Conservation (phyloP, 495 filamentous ascomycete genomes). For the Friedmanniomyces simplex region DNA sequence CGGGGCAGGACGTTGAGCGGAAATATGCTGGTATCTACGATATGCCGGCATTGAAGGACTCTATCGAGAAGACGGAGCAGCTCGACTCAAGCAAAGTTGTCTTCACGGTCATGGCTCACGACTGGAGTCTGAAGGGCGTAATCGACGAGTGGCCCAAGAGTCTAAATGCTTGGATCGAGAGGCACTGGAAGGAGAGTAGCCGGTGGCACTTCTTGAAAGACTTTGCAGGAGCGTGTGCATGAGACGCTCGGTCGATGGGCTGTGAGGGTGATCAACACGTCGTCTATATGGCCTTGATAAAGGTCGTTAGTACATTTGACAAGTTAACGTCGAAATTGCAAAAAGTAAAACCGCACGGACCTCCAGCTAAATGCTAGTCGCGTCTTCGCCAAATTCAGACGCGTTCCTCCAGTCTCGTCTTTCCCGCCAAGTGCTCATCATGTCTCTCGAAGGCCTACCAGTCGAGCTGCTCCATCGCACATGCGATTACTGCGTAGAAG, state of each 20-base stretch:
- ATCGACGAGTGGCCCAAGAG: constrained; percentile 9
- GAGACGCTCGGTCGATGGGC: not conserved
- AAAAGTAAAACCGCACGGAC: too few relatives aligned
- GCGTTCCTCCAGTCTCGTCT: not conserved
- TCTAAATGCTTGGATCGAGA: constrained; percentile 10
- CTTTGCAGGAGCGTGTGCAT: constrained; percentile 1
- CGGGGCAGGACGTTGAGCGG: not conserved
- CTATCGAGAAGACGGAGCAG: constrained; percentile 6
- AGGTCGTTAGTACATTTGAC: too few relatives aligned
- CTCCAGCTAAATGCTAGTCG: not conserved
- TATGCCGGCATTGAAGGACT: constrained; percentile 1
- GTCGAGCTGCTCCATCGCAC: not conserved
- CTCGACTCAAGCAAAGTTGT: constrained; percentile 7
- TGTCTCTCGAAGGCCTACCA: not conserved
- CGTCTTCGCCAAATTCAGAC: not conserved
- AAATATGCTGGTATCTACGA: constrained; percentile 5
- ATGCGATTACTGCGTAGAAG: not conserved
- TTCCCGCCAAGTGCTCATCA: not conserved
- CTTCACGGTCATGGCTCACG: constrained; percentile 16
- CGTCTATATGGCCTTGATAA: too few relatives aligned
- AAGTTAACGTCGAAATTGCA: too few relatives aligned
- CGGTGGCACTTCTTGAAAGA: constrained; percentile 13
- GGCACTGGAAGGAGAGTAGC: constrained; percentile 8
- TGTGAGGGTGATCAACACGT: too few relatives aligned
- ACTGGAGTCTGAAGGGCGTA: constrained; percentile 16